These are phyloP conservation scores for Myriosclerotinia curreyana DNA, from an alignment of 2,329 filamentous ascomycete genomes.

Conservation along the genomic window DNA sequence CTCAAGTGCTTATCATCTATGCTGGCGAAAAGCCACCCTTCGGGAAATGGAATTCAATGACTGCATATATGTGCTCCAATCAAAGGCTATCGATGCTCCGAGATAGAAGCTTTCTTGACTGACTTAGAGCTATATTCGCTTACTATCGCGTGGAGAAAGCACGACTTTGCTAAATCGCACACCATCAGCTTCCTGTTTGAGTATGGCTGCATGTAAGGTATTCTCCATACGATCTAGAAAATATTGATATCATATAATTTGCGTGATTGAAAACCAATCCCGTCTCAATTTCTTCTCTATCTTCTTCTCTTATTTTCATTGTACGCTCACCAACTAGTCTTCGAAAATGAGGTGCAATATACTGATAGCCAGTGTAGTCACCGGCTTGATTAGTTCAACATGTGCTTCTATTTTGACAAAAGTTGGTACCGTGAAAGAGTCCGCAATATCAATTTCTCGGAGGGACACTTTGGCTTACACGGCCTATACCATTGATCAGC, in stretches of 20 bases:
- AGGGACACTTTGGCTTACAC: slow-evolving; percentile 7
- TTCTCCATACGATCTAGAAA: neutral
- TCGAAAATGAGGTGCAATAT: slow-evolving; percentile 21
- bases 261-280: neutral
- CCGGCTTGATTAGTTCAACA: slow-evolving; percentile 5
- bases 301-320: neutral
- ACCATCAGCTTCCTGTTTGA: slow-evolving; percentile 19
- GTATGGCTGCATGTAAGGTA: slow-evolving; percentile 18
- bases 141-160: slow-evolving; percentile 4
- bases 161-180: neutral
- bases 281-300: neutral
- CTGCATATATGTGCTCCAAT: neutral
- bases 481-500: slow-evolving; percentile 28
- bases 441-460: neutral
- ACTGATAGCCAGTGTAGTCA: slow-evolving; percentile 16
- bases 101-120: slow-evolving; percentile 1
- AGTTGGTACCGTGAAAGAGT: slow-evolving; percentile 9
- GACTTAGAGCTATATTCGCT: neutral
- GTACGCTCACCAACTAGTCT: too few relatives aligned
- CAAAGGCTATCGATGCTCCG: neutral
- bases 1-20: slow-evolving; percentile 1
- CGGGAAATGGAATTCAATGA: neutral
- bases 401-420: slow-evolving; percentile 20
- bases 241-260: slow-evolving; percentile 5
- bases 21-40: neutral